Evolutionary conservation across 2,329 filamentous ascomycete genomes (phyloP).

Genomic region (Coleophoma cylindrospora): DNA sequence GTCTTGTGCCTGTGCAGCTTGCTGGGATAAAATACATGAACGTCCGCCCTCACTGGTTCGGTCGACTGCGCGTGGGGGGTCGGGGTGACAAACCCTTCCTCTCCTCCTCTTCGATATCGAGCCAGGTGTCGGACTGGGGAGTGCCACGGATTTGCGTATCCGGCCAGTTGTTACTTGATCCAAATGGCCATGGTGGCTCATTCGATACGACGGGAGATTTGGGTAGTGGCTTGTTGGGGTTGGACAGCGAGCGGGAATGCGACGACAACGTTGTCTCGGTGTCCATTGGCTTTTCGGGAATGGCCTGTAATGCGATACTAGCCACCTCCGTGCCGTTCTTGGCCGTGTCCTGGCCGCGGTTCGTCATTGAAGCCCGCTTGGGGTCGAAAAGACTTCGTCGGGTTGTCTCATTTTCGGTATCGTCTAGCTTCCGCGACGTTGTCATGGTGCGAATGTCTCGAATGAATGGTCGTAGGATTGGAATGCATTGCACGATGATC

Average conservation of each 20-base stretch:
- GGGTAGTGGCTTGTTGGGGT: background rate
- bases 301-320: background rate
- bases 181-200: background rate
- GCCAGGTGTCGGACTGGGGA: background rate
- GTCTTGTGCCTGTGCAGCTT: background rate
- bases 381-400: background rate
- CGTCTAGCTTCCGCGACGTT: slow-evolving; percentile 19
- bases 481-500: slow-evolving; percentile 50
- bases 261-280: background rate
- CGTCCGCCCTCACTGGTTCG: background rate
- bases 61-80: background rate
- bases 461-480: slow-evolving; percentile 43
- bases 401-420: background rate
- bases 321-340: background rate
- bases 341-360: background rate
- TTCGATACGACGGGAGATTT: background rate
- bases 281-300: background rate
- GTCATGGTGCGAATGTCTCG: slow-evolving; percentile 34
- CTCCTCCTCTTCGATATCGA: background rate
- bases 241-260: background rate
- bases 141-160: too few species aligned
- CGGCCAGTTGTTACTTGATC: background rate
- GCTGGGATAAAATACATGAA: background rate
- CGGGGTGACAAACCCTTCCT: background rate
- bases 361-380: background rate